Percentiles rank a stretch among this genome's conserved stretches.
phyloP scores from a whole-genome alignment of 805 yeast genomes.

The Metschnikowia corniflorae region DNA sequence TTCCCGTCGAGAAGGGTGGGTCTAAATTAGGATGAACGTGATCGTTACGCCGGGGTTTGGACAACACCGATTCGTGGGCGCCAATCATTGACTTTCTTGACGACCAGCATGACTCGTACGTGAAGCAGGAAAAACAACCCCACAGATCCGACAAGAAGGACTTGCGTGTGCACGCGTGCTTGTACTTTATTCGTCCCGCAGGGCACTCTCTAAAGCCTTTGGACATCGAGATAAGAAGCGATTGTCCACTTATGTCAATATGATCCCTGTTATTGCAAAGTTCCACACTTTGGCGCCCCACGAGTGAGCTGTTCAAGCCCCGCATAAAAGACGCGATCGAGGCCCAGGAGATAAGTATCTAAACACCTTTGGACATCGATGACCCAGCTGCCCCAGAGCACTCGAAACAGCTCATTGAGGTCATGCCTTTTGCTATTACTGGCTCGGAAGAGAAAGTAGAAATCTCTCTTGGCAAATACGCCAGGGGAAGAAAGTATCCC shows the following conservation, averaged over 20 bases:
- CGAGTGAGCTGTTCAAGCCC: conserved; percentile 64
- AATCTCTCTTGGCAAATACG: conserved; percentile 56
- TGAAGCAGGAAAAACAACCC: conserved; percentile 96
- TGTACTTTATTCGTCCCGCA: conserved; percentile 88
- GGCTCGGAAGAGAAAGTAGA: conserved; percentile 74
- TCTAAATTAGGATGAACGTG: too few relatives aligned
- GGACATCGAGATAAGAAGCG: conserved; percentile 85
- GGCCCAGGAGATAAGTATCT: conserved; percentile 77
- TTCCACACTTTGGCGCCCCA: conserved; percentile 77
- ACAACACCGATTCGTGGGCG: conserved; percentile 82
- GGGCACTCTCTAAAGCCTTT: conserved; percentile 84
- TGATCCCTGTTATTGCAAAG: conserved; percentile 86
- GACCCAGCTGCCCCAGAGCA: conserved; percentile 77
- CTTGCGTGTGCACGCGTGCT: conserved; percentile 84
- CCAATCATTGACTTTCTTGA: conserved; percentile 86
- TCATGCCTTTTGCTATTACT: conserved; percentile 84
- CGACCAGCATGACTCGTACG: conserved; percentile 81
- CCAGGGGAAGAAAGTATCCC: conserved; percentile 81
- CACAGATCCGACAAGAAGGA: conserved; percentile 62
- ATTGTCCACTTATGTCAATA: conserved; percentile 72
- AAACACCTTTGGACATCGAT: conserved; percentile 73
- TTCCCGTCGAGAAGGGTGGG: too few relatives aligned
- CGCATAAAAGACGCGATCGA: conserved; percentile 80
- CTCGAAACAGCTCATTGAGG: conserved; percentile 72
- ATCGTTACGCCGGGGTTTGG: conserved; percentile 96